phyloP scores from a whole-genome alignment of 306 rosid genomes.

The Cicer bijugum region DNA sequence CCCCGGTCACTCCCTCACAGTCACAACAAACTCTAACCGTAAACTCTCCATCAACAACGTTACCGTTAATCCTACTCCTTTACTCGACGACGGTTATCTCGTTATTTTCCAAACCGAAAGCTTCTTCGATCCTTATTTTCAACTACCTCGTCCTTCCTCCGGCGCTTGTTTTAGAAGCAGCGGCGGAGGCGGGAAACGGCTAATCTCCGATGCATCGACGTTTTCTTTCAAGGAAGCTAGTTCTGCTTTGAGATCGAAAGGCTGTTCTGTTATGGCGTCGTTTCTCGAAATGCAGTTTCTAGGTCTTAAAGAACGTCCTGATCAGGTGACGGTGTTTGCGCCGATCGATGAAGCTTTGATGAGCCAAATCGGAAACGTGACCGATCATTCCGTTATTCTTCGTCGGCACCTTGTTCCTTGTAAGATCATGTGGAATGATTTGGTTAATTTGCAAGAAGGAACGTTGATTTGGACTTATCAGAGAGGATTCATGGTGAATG shows the following conservation, averaged over 20 bases:
- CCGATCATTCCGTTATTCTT: conserved; percentile 43
- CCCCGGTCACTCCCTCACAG: conserved; percentile 46
- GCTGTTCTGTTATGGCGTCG: conserved; percentile 10
- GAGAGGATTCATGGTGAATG: conserved; percentile 47
- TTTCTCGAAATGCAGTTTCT: not conserved
- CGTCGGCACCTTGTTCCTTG: conserved; percentile 61
- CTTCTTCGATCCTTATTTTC: conserved; percentile 58
- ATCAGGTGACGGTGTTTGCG: conserved; percentile 12
- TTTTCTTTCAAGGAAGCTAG: conserved; percentile 15
- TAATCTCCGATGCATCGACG: not conserved
- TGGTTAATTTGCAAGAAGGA: conserved; percentile 47
- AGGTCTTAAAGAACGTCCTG: conserved; percentile 21
- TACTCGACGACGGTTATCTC: conserved; percentile 56
- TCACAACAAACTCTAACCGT: conserved; percentile 45
- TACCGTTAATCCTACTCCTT: conserved; percentile 46
- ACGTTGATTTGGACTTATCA: conserved; percentile 46
- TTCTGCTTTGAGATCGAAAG: conserved; percentile 17
- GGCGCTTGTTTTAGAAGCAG: not conserved
- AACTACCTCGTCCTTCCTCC: conserved; percentile 13
- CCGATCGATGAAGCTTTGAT: conserved; percentile 22
- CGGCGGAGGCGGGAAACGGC: not conserved
- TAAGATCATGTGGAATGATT: conserved; percentile 56
- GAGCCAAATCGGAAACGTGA: conserved; percentile 31
- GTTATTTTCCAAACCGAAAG: conserved; percentile 46
- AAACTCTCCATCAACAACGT: conserved; percentile 62